Base-by-base conservation (phyloP, 1,139 yeast species). In the Yamadazyma atmosphaerica region DNA sequence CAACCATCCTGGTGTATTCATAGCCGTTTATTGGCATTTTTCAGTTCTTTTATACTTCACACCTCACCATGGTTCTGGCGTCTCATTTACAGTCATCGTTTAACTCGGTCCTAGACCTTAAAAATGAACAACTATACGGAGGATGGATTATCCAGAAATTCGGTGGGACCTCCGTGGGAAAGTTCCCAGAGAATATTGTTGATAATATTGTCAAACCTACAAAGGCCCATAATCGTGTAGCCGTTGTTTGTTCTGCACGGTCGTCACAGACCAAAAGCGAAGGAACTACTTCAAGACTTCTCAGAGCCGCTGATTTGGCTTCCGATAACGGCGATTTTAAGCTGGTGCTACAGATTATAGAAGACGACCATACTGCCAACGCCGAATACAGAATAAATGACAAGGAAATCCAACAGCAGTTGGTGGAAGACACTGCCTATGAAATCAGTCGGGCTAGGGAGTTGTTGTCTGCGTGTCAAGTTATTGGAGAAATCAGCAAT, bases 161-260 rank as follows among this genome's bases (percentile, higher is more conserved):
- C 55, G 98, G 98, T 32, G 98, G 98, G 37, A 92, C 98, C n/a
- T 83, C 95, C 33, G 96, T 92, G 27, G 98, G 98, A 22, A 92
- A 92, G 60, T 90, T 90, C 60, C 87, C 97, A 5, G 79, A 74
- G 38, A 77, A 83, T 47, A 92, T 92, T 39, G 90, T 89, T 13
- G 85, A 85, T 47, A 87, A 88, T 49, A 88, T 92, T 37, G 86
- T 89, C 39, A 79, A 80, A 55, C 79, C 71, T 24, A 86, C 81
- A 56, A 70, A 81, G 27, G 58, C 73, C 34, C 65, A 68, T 18
- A 76, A 78, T 52, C 74, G 84, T 39, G 96, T 90, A n/a, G 97
- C 95, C 1, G 95, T 92, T 18, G 98, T 92, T 4, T 92, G 98
- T 60, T 86, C 96, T 25, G 98, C 98, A 3, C 76, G 98, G 49